Conservation (phyloP, 345 rosid genomes). For the Melaleuca alternifolia region DNA sequence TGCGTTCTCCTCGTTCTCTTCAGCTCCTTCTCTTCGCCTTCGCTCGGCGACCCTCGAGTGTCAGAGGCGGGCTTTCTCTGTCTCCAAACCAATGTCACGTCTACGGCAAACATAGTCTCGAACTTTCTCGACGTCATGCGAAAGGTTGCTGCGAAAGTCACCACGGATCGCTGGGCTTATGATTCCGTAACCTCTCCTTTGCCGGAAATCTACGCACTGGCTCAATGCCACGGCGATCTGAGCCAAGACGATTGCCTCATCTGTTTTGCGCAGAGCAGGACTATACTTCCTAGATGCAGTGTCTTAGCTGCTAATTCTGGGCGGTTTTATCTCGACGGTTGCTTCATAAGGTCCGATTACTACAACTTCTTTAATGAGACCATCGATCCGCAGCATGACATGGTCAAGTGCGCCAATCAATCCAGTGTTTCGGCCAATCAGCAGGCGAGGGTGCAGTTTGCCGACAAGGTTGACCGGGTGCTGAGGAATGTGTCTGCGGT, state of each 20-base stretch:
- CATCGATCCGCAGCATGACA: constrained; percentile 15
- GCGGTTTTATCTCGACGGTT: constrained; percentile 50
- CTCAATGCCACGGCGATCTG: constrained; percentile 56
- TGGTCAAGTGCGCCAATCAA: constrained; percentile 15
- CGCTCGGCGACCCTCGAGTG: constrained; percentile 27
- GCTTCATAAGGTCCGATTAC: constrained; percentile 50
- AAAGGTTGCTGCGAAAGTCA: constrained; percentile 11
- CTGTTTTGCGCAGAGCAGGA: constrained; percentile 43
- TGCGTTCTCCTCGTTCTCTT: constrained; percentile 1
- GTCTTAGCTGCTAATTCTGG: constrained; percentile 29
- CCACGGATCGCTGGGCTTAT: constrained; percentile 21
- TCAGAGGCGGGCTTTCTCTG: constrained; percentile 31
- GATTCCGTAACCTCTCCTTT: constrained; percentile 4
- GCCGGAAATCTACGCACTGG: constrained; percentile 21
- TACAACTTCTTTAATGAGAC: constrained; percentile 39
- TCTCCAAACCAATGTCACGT: background rate
- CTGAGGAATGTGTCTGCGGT: background rate
- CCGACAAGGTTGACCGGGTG: background rate
- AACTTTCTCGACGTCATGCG: constrained; percentile 38
- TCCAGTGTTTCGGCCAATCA: background rate
- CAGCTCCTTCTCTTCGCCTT: background rate
- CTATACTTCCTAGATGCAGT: constrained; percentile 42
- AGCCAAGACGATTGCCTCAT: constrained; percentile 53
- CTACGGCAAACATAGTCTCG: constrained; percentile 12
- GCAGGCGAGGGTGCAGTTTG: background rate